These are phyloP conservation scores for Penicillium carneum DNA, from an alignment of 2,329 filamentous ascomycete genomes.

Conservation along the genomic window DNA sequence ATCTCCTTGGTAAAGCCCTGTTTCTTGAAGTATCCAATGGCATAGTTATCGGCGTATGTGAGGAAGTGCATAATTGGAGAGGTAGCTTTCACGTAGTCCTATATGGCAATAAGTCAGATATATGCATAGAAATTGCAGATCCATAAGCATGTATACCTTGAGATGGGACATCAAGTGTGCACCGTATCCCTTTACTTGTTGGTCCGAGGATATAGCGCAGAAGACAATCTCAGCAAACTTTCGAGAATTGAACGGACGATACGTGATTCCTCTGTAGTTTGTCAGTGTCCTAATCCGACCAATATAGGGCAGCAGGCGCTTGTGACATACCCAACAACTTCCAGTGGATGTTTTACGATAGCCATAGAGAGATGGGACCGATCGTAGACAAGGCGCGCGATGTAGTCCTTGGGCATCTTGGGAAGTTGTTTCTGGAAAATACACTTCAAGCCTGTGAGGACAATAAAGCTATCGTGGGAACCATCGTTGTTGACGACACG, in stretches of 20 bases:
- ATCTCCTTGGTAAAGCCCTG: slow-evolving; percentile 99
- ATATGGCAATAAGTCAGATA: slow-evolving; percentile 18
- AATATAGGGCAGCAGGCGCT: neutral
- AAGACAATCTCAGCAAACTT: slow-evolving; percentile 98
- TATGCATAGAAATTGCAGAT: neutral
- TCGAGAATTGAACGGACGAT: slow-evolving; percentile 88
- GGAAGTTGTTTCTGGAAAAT: slow-evolving; percentile 98
- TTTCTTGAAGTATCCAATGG: slow-evolving; percentile 98
- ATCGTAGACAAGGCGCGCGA: slow-evolving; percentile 95
- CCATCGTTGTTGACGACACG: slow-evolving; percentile 97
- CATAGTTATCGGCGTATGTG: slow-evolving; percentile 98
- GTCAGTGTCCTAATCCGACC: slow-evolving; percentile 18
- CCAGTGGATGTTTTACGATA: slow-evolving; percentile 93
- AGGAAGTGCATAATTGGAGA: slow-evolving; percentile 98
- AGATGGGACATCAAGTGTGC: slow-evolving; percentile 97
- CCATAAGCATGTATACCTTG: slow-evolving; percentile 63
- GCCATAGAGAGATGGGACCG: slow-evolving; percentile 94
- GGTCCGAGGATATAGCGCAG: slow-evolving; percentile 94
- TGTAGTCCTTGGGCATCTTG: slow-evolving; percentile 99
- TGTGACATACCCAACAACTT: slow-evolving; percentile 73
- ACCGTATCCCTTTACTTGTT: slow-evolving; percentile 98
- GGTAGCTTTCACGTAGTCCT: slow-evolving; percentile 94
- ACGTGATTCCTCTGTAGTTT: slow-evolving; percentile 81
- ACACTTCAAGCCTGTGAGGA: slow-evolving; percentile 92
- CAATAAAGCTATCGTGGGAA: slow-evolving; percentile 84